These are phyloP conservation scores for Scutellaria galericulata DNA, from an alignment of 257 asterid species.

Conservation along the genomic window DNA sequence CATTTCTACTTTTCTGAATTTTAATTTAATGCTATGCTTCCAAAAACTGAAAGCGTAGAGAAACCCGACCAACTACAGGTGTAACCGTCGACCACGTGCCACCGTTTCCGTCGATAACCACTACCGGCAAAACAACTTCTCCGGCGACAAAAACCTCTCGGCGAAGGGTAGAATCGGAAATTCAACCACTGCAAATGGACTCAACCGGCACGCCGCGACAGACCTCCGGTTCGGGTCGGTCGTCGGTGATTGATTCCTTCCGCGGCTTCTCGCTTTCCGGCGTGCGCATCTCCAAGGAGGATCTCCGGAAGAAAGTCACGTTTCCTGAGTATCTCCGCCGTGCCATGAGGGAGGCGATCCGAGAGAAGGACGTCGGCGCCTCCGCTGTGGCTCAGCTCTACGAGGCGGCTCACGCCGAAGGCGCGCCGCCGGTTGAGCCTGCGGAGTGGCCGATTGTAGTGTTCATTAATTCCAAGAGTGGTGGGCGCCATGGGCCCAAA, in stretches of 20 bases:
- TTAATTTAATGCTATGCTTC: neutral
- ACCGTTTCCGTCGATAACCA: slow-evolving; percentile 12
- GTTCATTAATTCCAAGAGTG: slow-evolving; percentile 84
- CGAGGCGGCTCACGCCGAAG: slow-evolving; percentile 49
- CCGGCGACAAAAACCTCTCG: neutral
- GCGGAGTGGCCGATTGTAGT: slow-evolving; percentile 84
- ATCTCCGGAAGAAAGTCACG: slow-evolving; percentile 64
- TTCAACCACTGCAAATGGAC: slow-evolving; percentile 38
- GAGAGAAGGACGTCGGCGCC: slow-evolving; percentile 54
- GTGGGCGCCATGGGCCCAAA: slow-evolving; percentile 95
- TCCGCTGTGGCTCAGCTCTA: slow-evolving; percentile 41
- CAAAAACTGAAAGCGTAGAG: neutral
- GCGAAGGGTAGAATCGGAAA: slow-evolving; percentile 33
- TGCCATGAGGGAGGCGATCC: slow-evolving; percentile 79
- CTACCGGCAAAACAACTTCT: slow-evolving; percentile 1
- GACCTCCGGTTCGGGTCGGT: slow-evolving; percentile 57
- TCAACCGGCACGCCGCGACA: slow-evolving; percentile 41
- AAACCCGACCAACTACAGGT: slow-evolving; percentile 23
- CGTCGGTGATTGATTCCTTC: slow-evolving; percentile 71
- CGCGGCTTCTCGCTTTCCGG: slow-evolving; percentile 78
- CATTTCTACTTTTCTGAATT: neutral
- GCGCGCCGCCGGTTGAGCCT: slow-evolving; percentile 40
- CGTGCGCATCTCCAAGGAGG: slow-evolving; percentile 63
- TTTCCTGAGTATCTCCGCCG: slow-evolving; percentile 76
- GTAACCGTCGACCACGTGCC: slow-evolving; percentile 36